Evolutionary conservation across 177 flowering plant species (phyloP).

Genomic region (Vitis hybrid): DNA sequence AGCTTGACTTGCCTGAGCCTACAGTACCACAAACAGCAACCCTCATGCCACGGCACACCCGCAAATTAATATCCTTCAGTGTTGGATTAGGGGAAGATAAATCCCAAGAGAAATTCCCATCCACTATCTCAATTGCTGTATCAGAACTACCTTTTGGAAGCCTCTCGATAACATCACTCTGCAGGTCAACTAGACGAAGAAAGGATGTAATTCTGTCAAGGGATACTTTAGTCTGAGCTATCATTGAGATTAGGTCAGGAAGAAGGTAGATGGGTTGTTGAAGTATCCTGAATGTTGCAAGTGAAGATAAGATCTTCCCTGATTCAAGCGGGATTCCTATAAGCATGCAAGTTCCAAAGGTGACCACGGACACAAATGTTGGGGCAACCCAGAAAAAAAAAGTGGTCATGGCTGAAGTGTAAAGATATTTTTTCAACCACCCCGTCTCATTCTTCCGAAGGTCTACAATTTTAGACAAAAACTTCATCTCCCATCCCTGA

Average conservation of each 20-base stretch:
- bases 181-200: constrained; percentile 56
- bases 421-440: constrained; percentile 16
- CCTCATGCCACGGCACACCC: constrained; percentile 47
- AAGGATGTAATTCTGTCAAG: constrained; percentile 47
- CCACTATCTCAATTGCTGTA: constrained; percentile 41
- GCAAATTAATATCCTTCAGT: constrained; percentile 47
- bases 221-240: constrained; percentile 58
- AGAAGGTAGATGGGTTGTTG: constrained; percentile 55
- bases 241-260: constrained; percentile 47
- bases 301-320: constrained; percentile 52
- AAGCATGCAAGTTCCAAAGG: constrained; percentile 53
- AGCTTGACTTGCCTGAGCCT: constrained; percentile 79
- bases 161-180: constrained; percentile 40
- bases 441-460: constrained; percentile 12
- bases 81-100: constrained; percentile 34
- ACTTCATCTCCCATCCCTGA: constrained; percentile 21
- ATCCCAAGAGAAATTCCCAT: constrained; percentile 73
- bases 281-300: constrained; percentile 55
- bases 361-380: constrained; percentile 41
- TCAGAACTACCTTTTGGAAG: constrained; percentile 40
- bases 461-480: neutral
- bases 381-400: constrained; percentile 16
- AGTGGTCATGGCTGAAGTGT: neutral
- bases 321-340: constrained; percentile 42
- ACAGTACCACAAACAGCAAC: constrained; percentile 81